A percentile compares a stretch with the other conserved stretches of the same genome.
Conservation (phyloP, 768 basidiomycete species). For the Nidularia sp. region DNA sequence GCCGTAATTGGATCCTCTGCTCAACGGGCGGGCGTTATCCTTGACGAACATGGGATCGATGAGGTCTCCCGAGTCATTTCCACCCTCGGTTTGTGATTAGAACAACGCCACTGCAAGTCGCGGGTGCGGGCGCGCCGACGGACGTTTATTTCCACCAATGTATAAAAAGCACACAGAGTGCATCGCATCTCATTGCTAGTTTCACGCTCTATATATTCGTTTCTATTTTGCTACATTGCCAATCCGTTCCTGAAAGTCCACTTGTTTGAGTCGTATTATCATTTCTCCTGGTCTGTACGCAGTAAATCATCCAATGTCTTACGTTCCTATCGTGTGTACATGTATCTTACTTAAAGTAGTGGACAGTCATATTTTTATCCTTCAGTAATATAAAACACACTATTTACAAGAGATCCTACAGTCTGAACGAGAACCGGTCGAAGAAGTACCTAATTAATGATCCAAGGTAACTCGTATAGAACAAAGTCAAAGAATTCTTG, state of each 20-base stretch:
- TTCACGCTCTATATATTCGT: neutral
- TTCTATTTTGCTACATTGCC: neutral
- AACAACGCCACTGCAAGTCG: neutral
- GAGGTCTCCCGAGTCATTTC: conserved; percentile 78
- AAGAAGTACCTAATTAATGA: conserved; percentile 53
- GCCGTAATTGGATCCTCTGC: conserved; percentile 35
- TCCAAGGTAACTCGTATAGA: conserved; percentile 90
- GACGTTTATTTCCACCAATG: neutral
- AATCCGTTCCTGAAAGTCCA: no score
- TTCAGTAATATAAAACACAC: conserved; percentile 47
- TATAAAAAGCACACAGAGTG: neutral
- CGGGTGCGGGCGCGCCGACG: neutral
- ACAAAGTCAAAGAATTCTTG: conserved; percentile 97
- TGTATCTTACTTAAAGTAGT: conserved; percentile 44
- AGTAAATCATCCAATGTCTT: conserved; percentile 5
- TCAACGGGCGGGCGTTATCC: conserved; percentile 33
- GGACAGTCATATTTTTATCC: conserved; percentile 60
- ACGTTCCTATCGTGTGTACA: conserved; percentile 34
- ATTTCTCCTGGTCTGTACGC: neutral
- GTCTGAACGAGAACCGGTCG: conserved; percentile 7
- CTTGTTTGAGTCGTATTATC: neutral
- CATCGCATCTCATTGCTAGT: neutral
- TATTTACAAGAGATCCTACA: conserved; percentile 24
- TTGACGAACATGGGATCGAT: conserved; percentile 59
- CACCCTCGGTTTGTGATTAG: conserved; percentile 59